A percentile compares a stretch with the other conserved stretches of the same genome.
These are phyloP conservation scores for Picocystis sp. DNA, from an alignment of 163 green algal genomes.

Conservation along the genomic window DNA sequence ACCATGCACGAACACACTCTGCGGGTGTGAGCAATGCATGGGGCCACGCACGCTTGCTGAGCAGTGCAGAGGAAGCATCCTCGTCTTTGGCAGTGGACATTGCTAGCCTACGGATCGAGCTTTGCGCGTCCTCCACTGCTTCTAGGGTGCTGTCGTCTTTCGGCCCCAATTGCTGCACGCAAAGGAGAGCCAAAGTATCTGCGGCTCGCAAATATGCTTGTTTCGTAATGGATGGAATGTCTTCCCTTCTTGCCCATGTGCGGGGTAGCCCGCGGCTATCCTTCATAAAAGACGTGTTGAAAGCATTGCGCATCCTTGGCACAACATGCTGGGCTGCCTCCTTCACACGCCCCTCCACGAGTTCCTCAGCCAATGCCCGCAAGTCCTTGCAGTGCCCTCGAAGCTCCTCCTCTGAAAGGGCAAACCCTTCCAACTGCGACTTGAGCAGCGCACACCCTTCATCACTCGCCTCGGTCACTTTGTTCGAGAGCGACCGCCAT, in stretches of 20 bases:
- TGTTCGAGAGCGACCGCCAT: too few species aligned
- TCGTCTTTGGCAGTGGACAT: neutral
- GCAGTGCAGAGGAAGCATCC: neutral
- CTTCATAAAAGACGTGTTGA: constrained; percentile 6
- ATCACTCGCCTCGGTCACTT: too few species aligned
- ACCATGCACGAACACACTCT: constrained; percentile 52
- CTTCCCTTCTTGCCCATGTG: constrained; percentile 5
- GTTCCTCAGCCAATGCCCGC: constrained; percentile 20
- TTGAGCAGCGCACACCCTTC: too few species aligned
- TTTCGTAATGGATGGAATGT: neutral
- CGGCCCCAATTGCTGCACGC: too few species aligned
- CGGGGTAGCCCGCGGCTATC: constrained; percentile 6
- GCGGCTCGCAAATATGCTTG: too few species aligned
- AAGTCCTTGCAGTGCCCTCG: constrained; percentile 9
- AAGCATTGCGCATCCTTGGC: constrained; percentile 6
- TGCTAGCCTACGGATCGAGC: too few species aligned
- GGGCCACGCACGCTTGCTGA: too few species aligned
- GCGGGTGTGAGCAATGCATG: constrained; percentile 50
- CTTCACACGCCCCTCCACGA: constrained; percentile 17
- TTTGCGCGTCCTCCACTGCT: too few species aligned
- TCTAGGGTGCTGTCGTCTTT: too few species aligned
- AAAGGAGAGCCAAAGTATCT: too few species aligned
- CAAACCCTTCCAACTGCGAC: too few species aligned
- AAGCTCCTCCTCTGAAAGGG: too few species aligned
- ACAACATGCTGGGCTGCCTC: constrained; percentile 49